Percentiles rank a stretch among this genome's conserved stretches.
Conservation (phyloP, 305 asterid species). For the Withania somnifera region DNA sequence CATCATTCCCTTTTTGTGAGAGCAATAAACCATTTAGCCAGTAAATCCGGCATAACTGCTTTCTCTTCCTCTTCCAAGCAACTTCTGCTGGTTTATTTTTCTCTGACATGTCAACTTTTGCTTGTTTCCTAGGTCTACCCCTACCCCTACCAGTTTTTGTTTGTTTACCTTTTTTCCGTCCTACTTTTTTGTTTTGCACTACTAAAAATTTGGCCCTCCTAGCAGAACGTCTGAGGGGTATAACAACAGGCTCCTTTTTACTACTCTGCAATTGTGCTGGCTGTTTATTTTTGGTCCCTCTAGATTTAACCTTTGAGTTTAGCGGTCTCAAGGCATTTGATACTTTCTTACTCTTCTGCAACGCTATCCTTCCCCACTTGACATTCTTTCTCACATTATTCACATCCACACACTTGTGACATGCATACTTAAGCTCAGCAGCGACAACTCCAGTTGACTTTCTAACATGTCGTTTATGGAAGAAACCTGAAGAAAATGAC, state of each 20-base stretch:
- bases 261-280: slow-evolving; percentile 24
- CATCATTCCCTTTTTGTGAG: slow-evolving; percentile 57
- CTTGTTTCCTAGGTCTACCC: slow-evolving; percentile 7
- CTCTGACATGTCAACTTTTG: slow-evolving; percentile 29
- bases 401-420: slow-evolving; percentile 51
- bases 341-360: slow-evolving; percentile 28
- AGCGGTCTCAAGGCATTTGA: slow-evolving; percentile 31
- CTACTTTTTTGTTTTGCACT: slow-evolving; percentile 31
- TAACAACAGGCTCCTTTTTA: slow-evolving; percentile 26
- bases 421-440: slow-evolving; percentile 35
- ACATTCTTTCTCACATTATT: slow-evolving; percentile 22
- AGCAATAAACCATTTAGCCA: slow-evolving; percentile 75
- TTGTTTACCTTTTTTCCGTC: slow-evolving; percentile 39
- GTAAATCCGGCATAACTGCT: slow-evolving; percentile 37
- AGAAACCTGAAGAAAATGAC: slow-evolving; percentile 39
- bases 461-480: slow-evolving; percentile 59
- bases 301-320: slow-evolving; percentile 32
- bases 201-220: slow-evolving; percentile 45
- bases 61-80: slow-evolving; percentile 49
- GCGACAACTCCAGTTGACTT: slow-evolving; percentile 38
- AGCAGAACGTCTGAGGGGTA: slow-evolving; percentile 85
- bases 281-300: slow-evolving; percentile 31
- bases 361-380: slow-evolving; percentile 22
- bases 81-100: slow-evolving; percentile 21
- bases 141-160: not conserved